Evolutionary conservation across 306 rosid genomes (phyloP).

Genomic region (Cicer bijugum): DNA sequence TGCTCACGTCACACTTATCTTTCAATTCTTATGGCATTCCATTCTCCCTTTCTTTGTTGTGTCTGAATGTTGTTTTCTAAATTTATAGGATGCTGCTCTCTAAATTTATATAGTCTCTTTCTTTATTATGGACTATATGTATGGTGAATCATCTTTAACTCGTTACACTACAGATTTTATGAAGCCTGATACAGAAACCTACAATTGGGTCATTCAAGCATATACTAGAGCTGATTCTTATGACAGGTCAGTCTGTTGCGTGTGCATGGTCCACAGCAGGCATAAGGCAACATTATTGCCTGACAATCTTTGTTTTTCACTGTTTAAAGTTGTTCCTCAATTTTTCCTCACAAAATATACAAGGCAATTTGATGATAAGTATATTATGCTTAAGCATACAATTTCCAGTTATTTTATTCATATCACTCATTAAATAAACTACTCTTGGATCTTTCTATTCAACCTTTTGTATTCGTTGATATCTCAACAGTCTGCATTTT

Average conservation of each 20-base stretch:
- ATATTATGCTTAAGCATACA: not conserved
- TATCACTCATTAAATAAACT: not conserved
- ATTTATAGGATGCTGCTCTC: not conserved
- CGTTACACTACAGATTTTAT: slow-evolving; percentile 61
- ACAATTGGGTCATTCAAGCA: slow-evolving; percentile 99
- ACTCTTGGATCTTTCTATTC: not conserved
- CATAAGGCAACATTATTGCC: slow-evolving; percentile 11
- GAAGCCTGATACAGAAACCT: slow-evolving; percentile 95
- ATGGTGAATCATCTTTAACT: slow-evolving; percentile 42
- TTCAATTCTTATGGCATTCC: slow-evolving; percentile 20
- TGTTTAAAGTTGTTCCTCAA: slow-evolving; percentile 15
- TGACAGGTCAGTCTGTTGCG: slow-evolving; percentile 68
- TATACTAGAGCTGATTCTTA: slow-evolving; percentile 97
- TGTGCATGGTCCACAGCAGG: slow-evolving; percentile 11
- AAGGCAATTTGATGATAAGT: slow-evolving; percentile 1
- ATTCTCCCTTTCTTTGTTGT: not conserved
- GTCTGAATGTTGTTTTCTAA: not conserved
- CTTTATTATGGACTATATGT: slow-evolving; percentile 39
- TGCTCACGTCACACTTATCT: slow-evolving; percentile 26
- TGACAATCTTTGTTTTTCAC: slow-evolving; percentile 31
- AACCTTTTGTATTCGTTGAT: slow-evolving; percentile 22
- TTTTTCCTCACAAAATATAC: slow-evolving; percentile 15
- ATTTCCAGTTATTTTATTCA: too few relatives aligned
- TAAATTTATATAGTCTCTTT: slow-evolving; percentile 23
- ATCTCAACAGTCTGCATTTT: slow-evolving; percentile 33